Evolutionary conservation across 2,329 filamentous ascomycete species (phyloP).

Genomic region (Fonsecaea erecta): DNA sequence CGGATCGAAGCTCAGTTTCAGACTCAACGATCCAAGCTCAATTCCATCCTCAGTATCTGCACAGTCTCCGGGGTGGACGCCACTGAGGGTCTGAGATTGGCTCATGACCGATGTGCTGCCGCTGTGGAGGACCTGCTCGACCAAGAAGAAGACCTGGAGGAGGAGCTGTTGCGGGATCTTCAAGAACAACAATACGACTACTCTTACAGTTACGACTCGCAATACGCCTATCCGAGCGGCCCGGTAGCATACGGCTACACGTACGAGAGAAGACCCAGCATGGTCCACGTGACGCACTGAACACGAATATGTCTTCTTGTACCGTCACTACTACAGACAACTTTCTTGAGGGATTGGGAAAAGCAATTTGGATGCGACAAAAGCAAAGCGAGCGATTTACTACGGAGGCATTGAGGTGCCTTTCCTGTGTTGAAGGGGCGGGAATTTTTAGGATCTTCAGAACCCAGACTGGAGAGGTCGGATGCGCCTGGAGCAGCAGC

Average conservation of each 20-base stretch:
- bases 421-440: conserved; percentile 4
- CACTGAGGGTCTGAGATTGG: conserved; percentile 34
- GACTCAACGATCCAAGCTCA: conserved; percentile 33
- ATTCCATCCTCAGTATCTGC: conserved; percentile 38
- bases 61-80: conserved; percentile 36
- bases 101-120: conserved; percentile 33
- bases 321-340: background rate
- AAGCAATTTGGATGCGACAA: background rate
- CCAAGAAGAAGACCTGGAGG: conserved; percentile 36
- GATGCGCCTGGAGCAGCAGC: conserved; percentile 8
- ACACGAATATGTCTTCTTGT: background rate
- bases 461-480: conserved; percentile 7
- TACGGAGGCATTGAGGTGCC: background rate
- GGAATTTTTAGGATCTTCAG: conserved; percentile 2
- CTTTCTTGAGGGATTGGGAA: background rate
- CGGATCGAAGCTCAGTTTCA: conserved; percentile 37
- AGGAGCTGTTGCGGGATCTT: conserved; percentile 29
- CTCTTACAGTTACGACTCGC: conserved; percentile 20
- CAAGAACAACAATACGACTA: conserved; percentile 21
- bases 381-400: background rate
- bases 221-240: conserved; percentile 18
- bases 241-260: conserved; percentile 6
- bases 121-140: conserved; percentile 36
- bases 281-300: conserved; percentile 25
- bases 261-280: conserved; percentile 26